Conservation (phyloP, 148 eudicot species). For the Chenopodium suecicum region DNA sequence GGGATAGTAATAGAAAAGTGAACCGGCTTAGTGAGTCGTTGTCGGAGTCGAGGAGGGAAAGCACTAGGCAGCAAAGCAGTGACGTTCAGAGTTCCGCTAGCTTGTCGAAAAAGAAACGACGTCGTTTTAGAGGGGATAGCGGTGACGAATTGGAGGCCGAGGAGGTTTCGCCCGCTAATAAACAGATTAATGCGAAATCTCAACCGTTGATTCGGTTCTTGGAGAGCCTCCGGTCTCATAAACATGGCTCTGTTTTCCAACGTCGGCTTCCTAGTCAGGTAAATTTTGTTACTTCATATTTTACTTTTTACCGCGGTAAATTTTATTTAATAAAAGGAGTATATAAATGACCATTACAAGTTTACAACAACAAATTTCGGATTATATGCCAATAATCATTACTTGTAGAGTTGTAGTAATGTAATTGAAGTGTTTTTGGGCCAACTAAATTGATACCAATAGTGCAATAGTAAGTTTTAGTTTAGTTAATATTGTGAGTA, state of each 20-base stretch:
- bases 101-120: slow-evolving; percentile 36
- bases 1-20: background rate
- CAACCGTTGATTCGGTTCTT: slow-evolving; percentile 40
- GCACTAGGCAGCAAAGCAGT: slow-evolving; percentile 31
- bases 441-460: too few species aligned
- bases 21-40: slow-evolving; percentile 33
- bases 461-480: too few species aligned
- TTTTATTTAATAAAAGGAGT: too few species aligned
- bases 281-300: background rate
- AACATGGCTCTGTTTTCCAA: slow-evolving; percentile 44
- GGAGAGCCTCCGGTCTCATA: slow-evolving; percentile 39
- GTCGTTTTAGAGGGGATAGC: slow-evolving; percentile 24
- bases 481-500: too few species aligned
- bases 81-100: slow-evolving; percentile 42
- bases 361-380: too few species aligned
- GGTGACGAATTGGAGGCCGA: slow-evolving; percentile 35
- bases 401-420: background rate
- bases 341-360: too few species aligned
- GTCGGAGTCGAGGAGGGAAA: slow-evolving; percentile 30
- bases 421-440: background rate
- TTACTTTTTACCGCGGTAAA: background rate
- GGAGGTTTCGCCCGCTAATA: slow-evolving; percentile 36
- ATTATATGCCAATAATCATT: too few species aligned
- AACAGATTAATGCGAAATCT: slow-evolving; percentile 29
- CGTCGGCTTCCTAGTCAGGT: slow-evolving; percentile 51